A percentile compares a stretch with the other conserved stretches of the same genome.
These are phyloP conservation scores for Calonectria crousiana DNA, from an alignment of 2,329 filamentous ascomycete species.

Conservation along the genomic window DNA sequence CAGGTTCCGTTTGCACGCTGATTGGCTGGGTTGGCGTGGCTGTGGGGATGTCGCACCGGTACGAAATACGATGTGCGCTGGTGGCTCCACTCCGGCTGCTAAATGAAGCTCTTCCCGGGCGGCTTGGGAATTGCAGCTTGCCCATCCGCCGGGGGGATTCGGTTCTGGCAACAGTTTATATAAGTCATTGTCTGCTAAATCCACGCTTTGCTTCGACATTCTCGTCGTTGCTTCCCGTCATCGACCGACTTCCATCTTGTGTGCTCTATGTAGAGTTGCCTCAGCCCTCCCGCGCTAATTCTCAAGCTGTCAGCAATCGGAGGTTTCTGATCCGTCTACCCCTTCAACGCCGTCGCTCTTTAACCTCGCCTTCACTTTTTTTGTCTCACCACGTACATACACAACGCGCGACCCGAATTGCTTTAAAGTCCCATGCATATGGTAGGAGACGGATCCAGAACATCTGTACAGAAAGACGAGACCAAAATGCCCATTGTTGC, in stretches of 20 bases:
- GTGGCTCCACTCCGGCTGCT: conserved; percentile 18
- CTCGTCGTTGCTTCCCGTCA: neutral
- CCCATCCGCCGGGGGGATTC: neutral
- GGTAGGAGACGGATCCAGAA: neutral
- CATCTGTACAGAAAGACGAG: neutral
- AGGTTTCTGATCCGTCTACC: conserved; percentile 16
- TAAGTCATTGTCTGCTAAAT: conserved; percentile 3
- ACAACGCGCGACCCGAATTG: neutral
- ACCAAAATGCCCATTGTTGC: conserved; percentile 11
- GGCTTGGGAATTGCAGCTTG: conserved; percentile 18
- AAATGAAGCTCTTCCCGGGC: conserved; percentile 3
- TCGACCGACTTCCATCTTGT: neutral
- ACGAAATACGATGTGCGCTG: conserved; percentile 22
- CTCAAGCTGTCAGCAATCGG: conserved; percentile 23
- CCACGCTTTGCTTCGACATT: neutral
- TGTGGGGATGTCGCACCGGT: conserved; percentile 3
- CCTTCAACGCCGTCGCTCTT: neutral
- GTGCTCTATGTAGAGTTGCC: neutral
- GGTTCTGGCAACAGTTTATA: conserved; percentile 8
- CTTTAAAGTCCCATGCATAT: neutral
- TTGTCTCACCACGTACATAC: neutral
- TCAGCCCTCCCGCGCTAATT: neutral
- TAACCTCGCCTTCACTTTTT: neutral
- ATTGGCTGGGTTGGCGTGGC: neutral
- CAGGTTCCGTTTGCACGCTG: neutral